These are phyloP conservation scores for Exophiala oligosperma DNA, from an alignment of 2,329 filamentous ascomycete genomes.

Conservation along the genomic window DNA sequence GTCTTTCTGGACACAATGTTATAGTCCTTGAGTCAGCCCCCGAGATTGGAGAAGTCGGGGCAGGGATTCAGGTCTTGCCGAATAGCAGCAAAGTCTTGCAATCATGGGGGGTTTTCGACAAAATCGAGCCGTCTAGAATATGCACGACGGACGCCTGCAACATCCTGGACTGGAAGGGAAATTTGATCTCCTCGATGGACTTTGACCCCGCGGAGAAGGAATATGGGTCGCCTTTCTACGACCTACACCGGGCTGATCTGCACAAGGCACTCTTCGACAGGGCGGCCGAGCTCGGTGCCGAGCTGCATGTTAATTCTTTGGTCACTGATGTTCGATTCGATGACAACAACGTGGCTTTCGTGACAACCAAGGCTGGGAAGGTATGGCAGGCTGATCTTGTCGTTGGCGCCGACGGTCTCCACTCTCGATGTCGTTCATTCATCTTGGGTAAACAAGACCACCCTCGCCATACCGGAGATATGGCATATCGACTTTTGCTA, in stretches of 20 bases:
- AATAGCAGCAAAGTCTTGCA: slow-evolving; percentile 27
- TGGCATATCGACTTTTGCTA: slow-evolving; percentile 41
- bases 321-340: slow-evolving; percentile 36
- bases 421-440: slow-evolving; percentile 27
- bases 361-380: slow-evolving; percentile 26
- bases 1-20: slow-evolving; percentile 29
- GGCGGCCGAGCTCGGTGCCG: slow-evolving; percentile 43
- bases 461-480: slow-evolving; percentile 38
- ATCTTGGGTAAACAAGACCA: slow-evolving; percentile 24
- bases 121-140: slow-evolving; percentile 4
- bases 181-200: slow-evolving; percentile 13
- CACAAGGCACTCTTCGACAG: slow-evolving; percentile 44
- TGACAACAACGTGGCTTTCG: slow-evolving; percentile 35
- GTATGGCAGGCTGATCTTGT: slow-evolving; percentile 28
- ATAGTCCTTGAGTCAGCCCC: slow-evolving; percentile 31
- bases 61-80: slow-evolving; percentile 29
- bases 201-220: not conserved
- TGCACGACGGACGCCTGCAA: slow-evolving; percentile 4
- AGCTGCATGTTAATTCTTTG: slow-evolving; percentile 30
- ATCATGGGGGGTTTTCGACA: slow-evolving; percentile 15
- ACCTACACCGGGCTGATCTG: slow-evolving; percentile 53
- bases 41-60: slow-evolving; percentile 27
- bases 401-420: slow-evolving; percentile 35
- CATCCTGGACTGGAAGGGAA: slow-evolving; percentile 17
- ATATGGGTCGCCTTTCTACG: slow-evolving; percentile 41